Base-by-base conservation (phyloP, 2,329 filamentous ascomycete species). In the Xylogone sp. region DNA sequence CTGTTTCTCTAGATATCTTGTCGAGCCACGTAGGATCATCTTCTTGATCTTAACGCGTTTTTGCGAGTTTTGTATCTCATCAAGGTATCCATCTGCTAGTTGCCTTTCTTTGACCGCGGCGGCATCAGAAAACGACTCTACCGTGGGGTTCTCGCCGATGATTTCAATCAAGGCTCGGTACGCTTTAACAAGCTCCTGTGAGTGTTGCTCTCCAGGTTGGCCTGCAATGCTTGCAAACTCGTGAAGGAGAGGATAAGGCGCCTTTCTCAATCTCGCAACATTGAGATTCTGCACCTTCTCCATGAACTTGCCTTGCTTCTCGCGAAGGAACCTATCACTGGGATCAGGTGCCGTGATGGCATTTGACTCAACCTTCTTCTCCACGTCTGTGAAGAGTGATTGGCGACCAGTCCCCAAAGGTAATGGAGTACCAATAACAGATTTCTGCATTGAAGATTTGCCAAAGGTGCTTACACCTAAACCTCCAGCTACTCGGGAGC, bases 91-190 rank as follows among this genome's bases (percentile, higher is more conserved):
- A 48, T 75, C 71, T 4, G 86, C 83, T 68, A 87, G 97, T 59
- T 88, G 82, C 46, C 93, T 85, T 66, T 94, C 88, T 66, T 76
- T 84, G 42, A 89, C 77, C 16, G 83, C 84, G 18, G 79, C 78
- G n/a, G 81, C 75, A 63, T 85, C 80, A 45, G 82, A 74, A 45
- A 77, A 70, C 27, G 75, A 80, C 49, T 83, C 77, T 12, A 80
- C 76, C 2, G 79, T 81, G 1, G 80, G 72, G 50, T 84, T 77
- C 70, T 97, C 93, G 43, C 82, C 82, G 2, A 88, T 86, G 57
- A 97, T 90, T 53, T 86, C 81, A 59, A 88, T 83, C 56, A 96
- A 78, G 31, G 91, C 90, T 55, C 83, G 79, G 66, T 96, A 97
- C 2, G 92, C 88, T 65, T 94, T 88, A 42, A 87, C 78, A 21